Evolutionary conservation across 176 grass and related monocot genomes (phyloP).

Genomic region (Juncus inflexus): DNA sequence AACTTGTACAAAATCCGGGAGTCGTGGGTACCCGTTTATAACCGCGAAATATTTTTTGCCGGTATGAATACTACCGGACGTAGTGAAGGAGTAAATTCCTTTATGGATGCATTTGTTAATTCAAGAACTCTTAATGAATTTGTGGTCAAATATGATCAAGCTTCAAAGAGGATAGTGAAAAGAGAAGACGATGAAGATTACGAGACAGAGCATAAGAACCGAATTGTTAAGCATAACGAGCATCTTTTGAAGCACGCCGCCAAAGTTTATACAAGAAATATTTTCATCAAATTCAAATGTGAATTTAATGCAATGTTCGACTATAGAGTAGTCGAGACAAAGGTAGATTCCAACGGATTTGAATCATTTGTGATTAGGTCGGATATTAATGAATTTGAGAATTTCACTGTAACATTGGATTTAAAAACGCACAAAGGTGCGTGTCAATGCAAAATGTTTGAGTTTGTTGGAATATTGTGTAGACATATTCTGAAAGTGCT

Average conservation of each 20-base stretch:
- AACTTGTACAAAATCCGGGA: slow-evolving; percentile 6
- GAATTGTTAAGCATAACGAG: neutral
- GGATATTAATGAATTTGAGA: neutral
- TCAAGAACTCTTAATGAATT: neutral
- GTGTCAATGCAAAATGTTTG: neutral
- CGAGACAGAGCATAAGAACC: neutral
- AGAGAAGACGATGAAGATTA: neutral
- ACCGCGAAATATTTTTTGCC: too few relatives aligned
- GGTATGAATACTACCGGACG: too few relatives aligned
- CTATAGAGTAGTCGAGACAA: neutral
- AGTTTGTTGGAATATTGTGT: too few relatives aligned
- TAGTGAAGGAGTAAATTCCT: neutral
- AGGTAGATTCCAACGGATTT: neutral
- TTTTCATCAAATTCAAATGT: neutral
- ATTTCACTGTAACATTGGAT: neutral
- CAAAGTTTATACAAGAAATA: neutral
- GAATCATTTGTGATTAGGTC: neutral
- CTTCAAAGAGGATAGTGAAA: neutral
- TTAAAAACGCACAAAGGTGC: neutral
- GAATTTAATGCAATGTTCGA: neutral
- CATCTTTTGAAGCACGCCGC: neutral
- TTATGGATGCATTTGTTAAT: slow-evolving; percentile 10
- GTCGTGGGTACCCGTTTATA: neutral
- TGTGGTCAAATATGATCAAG: slow-evolving; percentile 16
- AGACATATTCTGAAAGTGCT: neutral